Conservation (phyloP, 2,329 filamentous ascomycete species). For the Penicillium frequentans region DNA sequence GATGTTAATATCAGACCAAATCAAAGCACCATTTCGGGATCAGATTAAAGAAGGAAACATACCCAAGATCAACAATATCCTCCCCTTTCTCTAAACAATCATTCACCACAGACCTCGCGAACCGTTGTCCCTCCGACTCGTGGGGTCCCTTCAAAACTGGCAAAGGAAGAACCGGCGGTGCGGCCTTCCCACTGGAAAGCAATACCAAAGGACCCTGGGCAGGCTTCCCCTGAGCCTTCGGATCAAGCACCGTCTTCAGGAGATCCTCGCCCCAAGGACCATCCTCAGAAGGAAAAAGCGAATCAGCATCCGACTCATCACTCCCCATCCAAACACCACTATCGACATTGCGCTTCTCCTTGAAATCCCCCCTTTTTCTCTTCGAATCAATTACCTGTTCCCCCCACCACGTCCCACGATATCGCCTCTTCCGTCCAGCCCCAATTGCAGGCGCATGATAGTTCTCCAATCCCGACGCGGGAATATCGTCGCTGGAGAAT, state of each 20-base stretch:
- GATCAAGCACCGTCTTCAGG: constrained; percentile 26
- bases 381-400: constrained; percentile 39
- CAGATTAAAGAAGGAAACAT: constrained; percentile 16
- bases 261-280: constrained; percentile 41
- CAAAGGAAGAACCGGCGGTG: constrained; percentile 6
- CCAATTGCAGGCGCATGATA: constrained; percentile 32
- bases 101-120: constrained; percentile 39
- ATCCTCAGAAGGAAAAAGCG: constrained; percentile 37
- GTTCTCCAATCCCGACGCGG: constrained; percentile 47
- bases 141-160: constrained; percentile 24
- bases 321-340: constrained; percentile 52
- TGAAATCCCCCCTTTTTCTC: constrained; percentile 43
- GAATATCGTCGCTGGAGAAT: constrained; percentile 50
- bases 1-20: neutral
- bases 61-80: constrained; percentile 49
- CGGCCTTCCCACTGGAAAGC: neutral
- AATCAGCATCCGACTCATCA: constrained; percentile 40
- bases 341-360: constrained; percentile 45
- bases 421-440: constrained; percentile 38
- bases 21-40: neutral
- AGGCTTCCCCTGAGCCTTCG: constrained; percentile 7
- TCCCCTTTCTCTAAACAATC: constrained; percentile 45
- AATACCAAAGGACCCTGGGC: neutral
- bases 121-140: constrained; percentile 37
- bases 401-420: constrained; percentile 48